Conservation (phyloP, 345 rosid genomes). For the Salix brachista region DNA sequence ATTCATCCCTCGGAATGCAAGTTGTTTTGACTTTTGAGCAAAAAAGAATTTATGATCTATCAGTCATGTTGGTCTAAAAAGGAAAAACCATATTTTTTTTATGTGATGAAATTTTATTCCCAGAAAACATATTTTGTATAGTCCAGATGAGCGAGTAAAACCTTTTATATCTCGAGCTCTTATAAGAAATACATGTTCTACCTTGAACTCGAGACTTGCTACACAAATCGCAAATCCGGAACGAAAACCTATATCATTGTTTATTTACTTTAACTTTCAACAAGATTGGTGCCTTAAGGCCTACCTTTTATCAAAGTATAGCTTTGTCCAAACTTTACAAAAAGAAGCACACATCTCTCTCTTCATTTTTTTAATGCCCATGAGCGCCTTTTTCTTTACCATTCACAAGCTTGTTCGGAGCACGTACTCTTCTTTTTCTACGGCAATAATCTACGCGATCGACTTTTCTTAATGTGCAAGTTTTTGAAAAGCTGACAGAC, state of each 20-base stretch:
- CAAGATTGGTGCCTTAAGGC: background rate
- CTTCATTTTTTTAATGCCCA: background rate
- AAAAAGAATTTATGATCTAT: background rate
- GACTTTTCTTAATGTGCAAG: conserved; percentile 9
- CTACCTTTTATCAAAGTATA: conserved; percentile 16
- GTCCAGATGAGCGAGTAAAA: accelerated
- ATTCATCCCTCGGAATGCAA: background rate
- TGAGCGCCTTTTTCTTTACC: background rate
- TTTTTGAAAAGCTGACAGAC: conserved; percentile 5
- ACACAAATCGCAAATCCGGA: accelerated
- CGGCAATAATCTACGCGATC: background rate
- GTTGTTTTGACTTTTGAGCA: too few species aligned
- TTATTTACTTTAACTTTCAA: background rate
- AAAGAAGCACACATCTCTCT: conserved; percentile 6
- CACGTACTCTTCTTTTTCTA: background rate
- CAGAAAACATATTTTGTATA: too few species aligned
- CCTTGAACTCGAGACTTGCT: accelerated
- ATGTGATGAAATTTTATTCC: too few species aligned
- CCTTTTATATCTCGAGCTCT: accelerated
- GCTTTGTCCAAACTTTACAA: conserved; percentile 19
- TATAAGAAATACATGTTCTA: accelerated
- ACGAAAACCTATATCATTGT: background rate
- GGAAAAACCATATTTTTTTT: too few species aligned
- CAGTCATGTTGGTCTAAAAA: background rate
- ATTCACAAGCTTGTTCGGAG: background rate